Evolutionary conservation across 2,329 filamentous ascomycete species (phyloP), one percentile per base, ranked within the genome.

Genomic region (Lasiodiplodia citricola): DNA sequence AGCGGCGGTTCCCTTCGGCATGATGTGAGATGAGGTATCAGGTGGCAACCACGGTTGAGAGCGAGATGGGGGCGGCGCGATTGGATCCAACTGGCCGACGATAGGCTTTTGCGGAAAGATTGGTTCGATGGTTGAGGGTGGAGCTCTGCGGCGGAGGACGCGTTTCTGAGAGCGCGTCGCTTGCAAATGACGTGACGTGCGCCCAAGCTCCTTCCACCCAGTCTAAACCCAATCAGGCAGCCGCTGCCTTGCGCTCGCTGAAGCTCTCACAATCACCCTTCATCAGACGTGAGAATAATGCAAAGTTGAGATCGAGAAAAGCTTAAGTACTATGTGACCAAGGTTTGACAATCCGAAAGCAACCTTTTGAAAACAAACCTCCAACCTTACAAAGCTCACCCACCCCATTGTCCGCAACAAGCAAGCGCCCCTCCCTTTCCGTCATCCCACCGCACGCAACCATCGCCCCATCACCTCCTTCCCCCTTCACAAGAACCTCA

Each of bases 1-100:
- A n/a, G n/a, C 41, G 13, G 47, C n/a, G 4, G 14, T 23, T 44
- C n/a, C 41, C 31, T 60, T 55, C 23, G 66, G 57, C 66, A 68
- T 68, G 18, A 50, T 41, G 47, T 18, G 4, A 31, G 7, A 6
- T 41, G 16, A 16, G 16, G 13, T 11, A 4, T 51, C 8, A 3
- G 44, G 11, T 6, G 21, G 44, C 14, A 47, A 10, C 10, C 8
- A 11, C n/a, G 44, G 18, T 6, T 4, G 18, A 47, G 13, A 7
- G 51, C 1, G 55, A 7, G 55, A 35, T 7, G 18, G 28, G 35
- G 28, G 35, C 55, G 7, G 37, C 18, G 38, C 47, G 31, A 64
- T 38, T 50, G 60, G 60, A n/a, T 21, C 13, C 21, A 60, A 16
- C 13, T 10, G 7, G n/a, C 21, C 8, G 6, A 23, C 5, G 56